Conservation (phyloP, 352 stramenopile species). For the Phytopythium ostracodes region DNA sequence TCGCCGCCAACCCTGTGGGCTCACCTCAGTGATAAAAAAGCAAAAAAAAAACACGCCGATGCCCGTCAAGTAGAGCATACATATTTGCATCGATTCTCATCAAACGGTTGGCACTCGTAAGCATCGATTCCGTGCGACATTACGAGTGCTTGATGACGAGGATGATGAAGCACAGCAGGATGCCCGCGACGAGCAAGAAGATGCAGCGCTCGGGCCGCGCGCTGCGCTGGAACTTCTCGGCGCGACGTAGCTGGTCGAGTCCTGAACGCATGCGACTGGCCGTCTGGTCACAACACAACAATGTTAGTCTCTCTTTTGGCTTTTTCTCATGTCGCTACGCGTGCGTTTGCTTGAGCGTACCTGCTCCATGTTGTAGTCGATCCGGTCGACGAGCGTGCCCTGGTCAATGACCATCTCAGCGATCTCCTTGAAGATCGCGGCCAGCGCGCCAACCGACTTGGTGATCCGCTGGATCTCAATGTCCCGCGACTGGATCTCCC, state of each 20-base stretch:
- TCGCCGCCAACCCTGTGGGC: background rate
- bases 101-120: too few relatives aligned
- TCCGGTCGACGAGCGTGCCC: conserved; percentile 76
- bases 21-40: conserved; percentile 6
- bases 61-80: conserved; percentile 5
- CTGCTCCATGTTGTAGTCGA: conserved; percentile 88
- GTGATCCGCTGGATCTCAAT: conserved; percentile 76
- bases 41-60: conserved; percentile 15
- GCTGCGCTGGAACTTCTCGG: conserved; percentile 63
- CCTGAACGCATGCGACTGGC: conserved; percentile 52
- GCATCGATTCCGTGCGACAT: background rate
- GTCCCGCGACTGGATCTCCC: conserved; percentile 57
- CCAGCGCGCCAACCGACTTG: conserved; percentile 58
- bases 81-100: too few relatives aligned
- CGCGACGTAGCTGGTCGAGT: conserved; percentile 50
- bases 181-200: conserved; percentile 50
- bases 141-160: conserved; percentile 67
- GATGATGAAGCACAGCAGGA: conserved; percentile 63
- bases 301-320: background rate
- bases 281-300: conserved; percentile 29
- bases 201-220: conserved; percentile 72
- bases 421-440: conserved; percentile 77
- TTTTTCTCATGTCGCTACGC: too few relatives aligned
- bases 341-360: conserved; percentile 12
- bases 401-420: conserved; percentile 83